Evolutionary conservation across 768 basidiomycete genomes (phyloP), one percentile per base, ranked within the genome.

Genomic region (Guyanaporus albipodus): DNA sequence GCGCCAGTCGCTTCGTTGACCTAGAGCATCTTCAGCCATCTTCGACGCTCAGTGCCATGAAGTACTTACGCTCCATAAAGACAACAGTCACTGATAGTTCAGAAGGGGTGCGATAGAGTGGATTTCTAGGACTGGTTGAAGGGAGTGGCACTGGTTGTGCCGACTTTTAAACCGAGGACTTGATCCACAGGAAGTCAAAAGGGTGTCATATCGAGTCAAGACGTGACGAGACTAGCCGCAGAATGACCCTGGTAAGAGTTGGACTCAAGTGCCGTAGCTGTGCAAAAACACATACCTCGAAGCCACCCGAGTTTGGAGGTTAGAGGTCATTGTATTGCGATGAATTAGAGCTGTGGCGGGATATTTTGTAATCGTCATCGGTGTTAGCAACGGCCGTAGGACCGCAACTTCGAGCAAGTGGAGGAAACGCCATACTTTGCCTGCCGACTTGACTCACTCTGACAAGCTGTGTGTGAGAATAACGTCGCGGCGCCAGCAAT

Each of bases 391-490:
- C n/a, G n/a, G n/a, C n/a, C n/a, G n/a, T n/a, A 38, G 52, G 23
- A 46, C 50, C 62, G 56, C 37, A 18, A 47, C 39, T 52, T 58
- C 45, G 32, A 58, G 45, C 12, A 39, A 44, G 38, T 23, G 45
- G 28, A 32, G 18, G 46, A 63, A 58, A 55, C 59, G 61, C 60
- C 61, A 38, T 55, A 61, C 39, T 58, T 56, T 48, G n/a, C 32
- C n/a, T 31, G 47, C 61, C 60, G 61, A 61, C 41, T 28, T 60
- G 60, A 63, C 61, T 60, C 61, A 50, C 49, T 41, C 37, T 36
- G 49, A 50, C 58, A 63, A 55, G 61, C 61, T 61, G 61, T 61
- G 60, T 61, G 60, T 63, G 60, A 50, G 60, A 61, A 60, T 42
- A 38, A 40, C 11, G 43, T 45, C 48, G 3, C 52, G 44, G 42